These are phyloP conservation scores for Phyllosticta citribraziliensis DNA, from an alignment of 2,329 filamentous ascomycete genomes.

Conservation along the genomic window DNA sequence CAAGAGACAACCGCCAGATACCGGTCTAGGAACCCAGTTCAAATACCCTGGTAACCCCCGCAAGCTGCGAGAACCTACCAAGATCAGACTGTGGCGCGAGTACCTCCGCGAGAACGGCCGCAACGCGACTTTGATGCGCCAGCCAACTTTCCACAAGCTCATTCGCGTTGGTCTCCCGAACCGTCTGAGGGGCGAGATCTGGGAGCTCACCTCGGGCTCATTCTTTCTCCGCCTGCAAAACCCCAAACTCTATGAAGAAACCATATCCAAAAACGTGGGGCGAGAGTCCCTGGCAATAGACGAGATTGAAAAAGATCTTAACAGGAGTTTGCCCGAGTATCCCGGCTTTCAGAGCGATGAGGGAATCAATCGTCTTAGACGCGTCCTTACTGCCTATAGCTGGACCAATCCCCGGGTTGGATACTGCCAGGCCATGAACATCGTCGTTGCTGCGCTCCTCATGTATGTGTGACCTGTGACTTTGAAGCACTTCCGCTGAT, in stretches of 20 bases:
- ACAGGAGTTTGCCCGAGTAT: slow-evolving; percentile 92
- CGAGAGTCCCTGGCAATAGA: slow-evolving; percentile 91
- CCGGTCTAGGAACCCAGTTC: slow-evolving; percentile 84
- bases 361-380: slow-evolving; percentile 78
- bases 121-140: slow-evolving; percentile 82
- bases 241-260: slow-evolving; percentile 75
- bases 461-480: slow-evolving; percentile 47
- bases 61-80: slow-evolving; percentile 87
- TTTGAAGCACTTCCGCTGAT: slow-evolving; percentile 18
- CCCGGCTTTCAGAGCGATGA: slow-evolving; percentile 95
- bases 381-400: slow-evolving; percentile 92
- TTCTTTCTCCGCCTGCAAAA: slow-evolving; percentile 80
- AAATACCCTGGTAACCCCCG: slow-evolving; percentile 90
- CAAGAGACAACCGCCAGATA: slow-evolving; percentile 62
- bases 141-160: slow-evolving; percentile 95
- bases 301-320: slow-evolving; percentile 97
- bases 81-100: slow-evolving; percentile 96
- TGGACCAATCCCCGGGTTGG: slow-evolving; percentile 94
- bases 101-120: slow-evolving; percentile 92
- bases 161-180: slow-evolving; percentile 94
- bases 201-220: slow-evolving; percentile 90
- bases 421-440: slow-evolving; percentile 99
- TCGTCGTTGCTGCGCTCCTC: slow-evolving; percentile 91
- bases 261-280: slow-evolving; percentile 71
- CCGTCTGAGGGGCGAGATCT: slow-evolving; percentile 82